These are phyloP conservation scores for Colletotrichum nymphaeae DNA, from an alignment of 2,329 filamentous ascomycete genomes.

Conservation along the genomic window DNA sequence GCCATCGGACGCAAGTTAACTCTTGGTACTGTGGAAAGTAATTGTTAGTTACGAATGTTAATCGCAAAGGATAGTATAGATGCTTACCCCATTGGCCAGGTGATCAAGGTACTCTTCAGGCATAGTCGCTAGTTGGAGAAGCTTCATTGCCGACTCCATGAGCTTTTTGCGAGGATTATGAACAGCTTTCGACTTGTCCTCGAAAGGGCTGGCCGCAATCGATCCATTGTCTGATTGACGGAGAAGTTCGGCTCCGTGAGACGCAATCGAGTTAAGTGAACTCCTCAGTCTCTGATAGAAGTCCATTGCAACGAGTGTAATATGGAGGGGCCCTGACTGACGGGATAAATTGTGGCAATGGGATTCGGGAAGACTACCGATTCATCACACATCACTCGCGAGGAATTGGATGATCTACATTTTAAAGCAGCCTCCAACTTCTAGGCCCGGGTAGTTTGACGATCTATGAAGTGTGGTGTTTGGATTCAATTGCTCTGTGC, in stretches of 20 bases:
- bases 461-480: too few species aligned
- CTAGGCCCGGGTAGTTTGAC: too few species aligned
- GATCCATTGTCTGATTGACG: background rate
- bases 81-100: background rate
- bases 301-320: background rate
- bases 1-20: background rate
- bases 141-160: slow-evolving; percentile 2
- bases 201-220: background rate
- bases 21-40: background rate
- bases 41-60: background rate
- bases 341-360: too few species aligned
- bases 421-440: too few species aligned
- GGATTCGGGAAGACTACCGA: too few species aligned
- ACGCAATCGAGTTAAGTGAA: background rate
- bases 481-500: too few species aligned
- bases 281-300: background rate
- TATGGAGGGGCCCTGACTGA: too few species aligned
- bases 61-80: too few species aligned
- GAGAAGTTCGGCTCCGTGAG: background rate
- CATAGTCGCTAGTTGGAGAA: background rate
- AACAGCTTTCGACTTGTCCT: slow-evolving; percentile 3
- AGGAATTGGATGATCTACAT: too few species aligned
- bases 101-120: background rate
- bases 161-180: slow-evolving; percentile 3
- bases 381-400: too few species aligned